Evolutionary conservation across 768 basidiomycete genomes (phyloP).

Genomic region (Kwoniella botswanensis): DNA sequence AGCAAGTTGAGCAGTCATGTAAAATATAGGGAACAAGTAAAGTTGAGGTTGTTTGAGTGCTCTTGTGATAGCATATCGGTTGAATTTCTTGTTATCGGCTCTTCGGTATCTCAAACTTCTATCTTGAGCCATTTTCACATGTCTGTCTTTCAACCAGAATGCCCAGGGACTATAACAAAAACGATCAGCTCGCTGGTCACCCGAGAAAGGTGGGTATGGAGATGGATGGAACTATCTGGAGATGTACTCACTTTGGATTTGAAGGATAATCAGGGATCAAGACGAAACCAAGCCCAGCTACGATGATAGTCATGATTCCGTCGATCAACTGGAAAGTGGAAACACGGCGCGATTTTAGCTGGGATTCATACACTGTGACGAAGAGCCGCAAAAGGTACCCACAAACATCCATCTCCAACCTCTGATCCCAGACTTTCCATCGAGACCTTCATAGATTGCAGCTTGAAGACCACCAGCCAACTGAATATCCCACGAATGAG

Average conservation of each 20-base stretch:
- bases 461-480: conserved; percentile 2
- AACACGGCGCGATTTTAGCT: not conserved
- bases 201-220: not conserved
- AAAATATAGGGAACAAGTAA: conserved; percentile 41
- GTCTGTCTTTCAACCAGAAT: conserved; percentile 42
- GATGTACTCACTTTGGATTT: not conserved
- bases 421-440: not conserved
- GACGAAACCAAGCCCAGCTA: conserved; percentile 1
- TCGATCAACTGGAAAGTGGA: not conserved
- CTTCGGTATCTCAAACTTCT: conserved; percentile 37
- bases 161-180: conserved; percentile 37
- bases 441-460: not conserved
- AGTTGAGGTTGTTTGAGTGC: conserved; percentile 41
- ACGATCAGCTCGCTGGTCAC: not conserved
- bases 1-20: conserved; percentile 42
- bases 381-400: not conserved
- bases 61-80: conserved; percentile 24
- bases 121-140: conserved; percentile 35
- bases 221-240: not conserved
- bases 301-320: conserved; percentile 9
- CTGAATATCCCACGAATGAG: not conserved
- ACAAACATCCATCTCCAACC: conserved; percentile 14
- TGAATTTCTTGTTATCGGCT: conserved; percentile 42
- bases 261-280: conserved; percentile 5
- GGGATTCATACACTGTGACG: not conserved